Conservation (phyloP, 441 rosid species). For the Capsella rubella region DNA sequence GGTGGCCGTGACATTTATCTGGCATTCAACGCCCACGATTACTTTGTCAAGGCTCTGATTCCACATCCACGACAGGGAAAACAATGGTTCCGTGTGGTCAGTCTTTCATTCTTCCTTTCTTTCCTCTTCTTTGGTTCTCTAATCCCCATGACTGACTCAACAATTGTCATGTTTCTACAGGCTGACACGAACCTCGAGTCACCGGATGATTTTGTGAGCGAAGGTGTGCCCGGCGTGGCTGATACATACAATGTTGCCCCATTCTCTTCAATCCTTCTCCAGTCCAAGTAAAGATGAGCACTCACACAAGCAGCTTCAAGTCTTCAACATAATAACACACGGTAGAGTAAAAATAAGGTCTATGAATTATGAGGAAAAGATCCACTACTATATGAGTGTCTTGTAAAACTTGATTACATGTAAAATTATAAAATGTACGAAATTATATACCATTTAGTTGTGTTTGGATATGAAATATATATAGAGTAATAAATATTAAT, state of each 20-base stretch:
- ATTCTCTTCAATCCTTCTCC: conserved; percentile 74
- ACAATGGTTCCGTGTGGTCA: conserved; percentile 87
- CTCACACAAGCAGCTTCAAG: conserved; percentile 33
- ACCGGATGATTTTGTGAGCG: conserved; percentile 65
- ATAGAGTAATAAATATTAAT: background rate
- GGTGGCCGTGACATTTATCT: conserved; percentile 63
- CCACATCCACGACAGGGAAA: conserved; percentile 64
- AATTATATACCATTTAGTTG: background rate
- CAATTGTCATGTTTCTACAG: conserved; percentile 46
- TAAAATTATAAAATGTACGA: background rate
- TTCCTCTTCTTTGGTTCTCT: conserved; percentile 27
- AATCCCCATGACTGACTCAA: background rate
- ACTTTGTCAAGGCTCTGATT: conserved; percentile 63
- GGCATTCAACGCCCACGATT: conserved; percentile 85
- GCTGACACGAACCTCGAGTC: conserved; percentile 81
- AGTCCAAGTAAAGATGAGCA: conserved; percentile 57
- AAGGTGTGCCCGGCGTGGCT: conserved; percentile 69
- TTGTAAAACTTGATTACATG: conserved; percentile 15
- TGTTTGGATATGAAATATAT: background rate
- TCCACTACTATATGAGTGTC: background rate
- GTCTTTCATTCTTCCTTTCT: conserved; percentile 37
- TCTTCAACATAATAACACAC: background rate
- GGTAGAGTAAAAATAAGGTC: conserved; percentile 6
- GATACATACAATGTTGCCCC: conserved; percentile 67
- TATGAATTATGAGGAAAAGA: background rate